Base-by-base conservation (phyloP, 257 asterid species). In the Phtheirospermum japonicum region DNA sequence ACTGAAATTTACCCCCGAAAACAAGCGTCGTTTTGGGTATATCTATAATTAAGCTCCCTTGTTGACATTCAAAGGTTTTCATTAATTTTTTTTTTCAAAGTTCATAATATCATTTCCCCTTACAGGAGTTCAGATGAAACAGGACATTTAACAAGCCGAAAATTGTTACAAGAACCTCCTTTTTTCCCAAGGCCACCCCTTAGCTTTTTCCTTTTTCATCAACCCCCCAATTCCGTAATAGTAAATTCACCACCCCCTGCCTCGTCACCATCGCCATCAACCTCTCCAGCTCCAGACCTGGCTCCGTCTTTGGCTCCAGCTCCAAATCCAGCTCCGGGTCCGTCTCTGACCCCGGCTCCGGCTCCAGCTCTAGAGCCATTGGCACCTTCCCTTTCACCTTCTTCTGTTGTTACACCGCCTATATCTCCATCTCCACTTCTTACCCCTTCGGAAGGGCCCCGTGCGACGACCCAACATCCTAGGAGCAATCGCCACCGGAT, bases 401-500 rank as follows among this genome's bases (percentile, higher is more conserved):
- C 82, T 62, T 71, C 81, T 0, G 51, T 11, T 13, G n/a, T 70
- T 23, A 23, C 28, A 3, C 28, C 28, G 8, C 62, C 79, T 50
- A 34, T 30, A 60, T 37, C 87, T 53, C 90, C 86, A 30, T 67
- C 83, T 64, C 48, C 89, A 63, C 77, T 54, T 65, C 63, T 61
- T 23, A 18, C 39, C 18, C 69, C 73, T 42, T 64, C 57, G 4
- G 59, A 61, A 54, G 51, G 45, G 50, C 76, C 86, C 48, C 50
- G 1, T 2, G 9, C 58, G 37, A 51, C 60, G n/a, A 42, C 4
- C 16, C 55, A 39, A 19, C 30, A 2, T 12, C 46, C 74, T n/a
- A 43, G 46, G 32, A 20, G 49, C 5, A 57, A 53, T 50, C 67
- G 68, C 42, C 85, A 52, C 3, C 16, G 54, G 40, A 53, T 14